A percentile compares a stretch with the other conserved stretches of the same genome.
These are phyloP conservation scores for Lasiodiplodia citricola DNA, from an alignment of 2,329 filamentous ascomycete genomes.

Conservation along the genomic window DNA sequence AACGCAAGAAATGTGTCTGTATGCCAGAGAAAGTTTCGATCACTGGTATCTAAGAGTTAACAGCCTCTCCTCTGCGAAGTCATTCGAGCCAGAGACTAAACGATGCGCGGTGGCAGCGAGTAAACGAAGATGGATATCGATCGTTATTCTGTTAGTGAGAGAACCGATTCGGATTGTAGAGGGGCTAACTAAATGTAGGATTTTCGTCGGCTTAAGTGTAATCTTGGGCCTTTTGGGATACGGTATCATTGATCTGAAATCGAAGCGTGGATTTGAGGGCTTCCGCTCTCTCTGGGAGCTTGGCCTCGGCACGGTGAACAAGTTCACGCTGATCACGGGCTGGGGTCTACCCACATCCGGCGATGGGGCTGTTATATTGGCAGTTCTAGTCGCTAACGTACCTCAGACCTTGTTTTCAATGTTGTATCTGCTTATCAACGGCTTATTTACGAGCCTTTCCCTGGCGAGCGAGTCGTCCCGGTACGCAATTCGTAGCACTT, in stretches of 20 bases:
- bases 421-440: conserved; percentile 55
- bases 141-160: neutral
- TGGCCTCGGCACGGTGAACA: neutral
- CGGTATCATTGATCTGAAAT: neutral
- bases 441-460: conserved; percentile 54
- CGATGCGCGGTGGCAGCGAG: neutral
- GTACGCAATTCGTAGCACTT: conserved; percentile 42
- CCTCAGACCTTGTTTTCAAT: conserved; percentile 47
- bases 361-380: neutral
- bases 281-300: neutral
- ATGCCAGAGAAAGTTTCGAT: neutral
- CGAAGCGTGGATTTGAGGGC: neutral
- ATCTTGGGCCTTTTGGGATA: neutral
- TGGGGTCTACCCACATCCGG: neutral
- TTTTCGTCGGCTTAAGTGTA: neutral
- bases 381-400: neutral
- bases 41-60: too few relatives aligned
- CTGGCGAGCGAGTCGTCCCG: conserved; percentile 54
- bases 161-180: neutral
- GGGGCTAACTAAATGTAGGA: neutral
- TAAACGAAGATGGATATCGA: neutral
- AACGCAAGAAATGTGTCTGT: neutral
- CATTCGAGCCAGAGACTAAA: neutral
- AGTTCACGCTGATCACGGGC: neutral
- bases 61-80: neutral